Conservation (phyloP, 2,329 filamentous ascomycete species). For the Aspergillus ibericus region DNA sequence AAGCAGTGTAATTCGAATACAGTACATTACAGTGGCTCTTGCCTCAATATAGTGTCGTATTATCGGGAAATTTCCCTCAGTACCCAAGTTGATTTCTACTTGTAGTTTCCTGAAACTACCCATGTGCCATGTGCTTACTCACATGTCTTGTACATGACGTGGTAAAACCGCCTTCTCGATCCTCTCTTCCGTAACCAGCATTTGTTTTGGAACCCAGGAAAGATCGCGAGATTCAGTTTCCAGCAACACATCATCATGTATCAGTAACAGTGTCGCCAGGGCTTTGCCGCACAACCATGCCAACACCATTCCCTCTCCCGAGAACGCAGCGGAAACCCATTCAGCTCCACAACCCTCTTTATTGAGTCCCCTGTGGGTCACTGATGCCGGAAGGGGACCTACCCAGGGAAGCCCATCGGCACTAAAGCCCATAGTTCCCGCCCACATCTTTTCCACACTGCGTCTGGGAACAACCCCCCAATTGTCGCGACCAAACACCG, state of each 20-base stretch:
- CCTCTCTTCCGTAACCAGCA: conserved; percentile 29
- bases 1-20: not conserved
- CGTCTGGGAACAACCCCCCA: conserved; percentile 23
- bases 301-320: conserved; percentile 35
- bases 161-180: conserved; percentile 18
- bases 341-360: conserved; percentile 15
- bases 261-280: conserved; percentile 26
- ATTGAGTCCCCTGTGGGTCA: conserved; percentile 10
- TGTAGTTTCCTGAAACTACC: no score
- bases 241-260: conserved; percentile 12
- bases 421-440: conserved; percentile 52
- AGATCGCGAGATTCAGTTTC: conserved; percentile 12
- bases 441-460: conserved; percentile 31
- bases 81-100: no score
- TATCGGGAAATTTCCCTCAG: no score
- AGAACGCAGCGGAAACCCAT: conserved; percentile 32
- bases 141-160: not conserved
- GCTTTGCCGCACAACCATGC: conserved; percentile 33
- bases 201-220: conserved; percentile 32
- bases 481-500: conserved; percentile 26
- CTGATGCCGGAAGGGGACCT: conserved; percentile 37
- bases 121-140: not conserved
- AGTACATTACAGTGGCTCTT: no score
- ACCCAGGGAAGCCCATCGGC: conserved; percentile 55
- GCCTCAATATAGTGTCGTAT: no score